A percentile compares a stretch with the other conserved stretches of the same genome.
These are phyloP conservation scores for Talaromyces atroroseus DNA, from an alignment of 2,329 filamentous ascomycete genomes.

Conservation along the genomic window DNA sequence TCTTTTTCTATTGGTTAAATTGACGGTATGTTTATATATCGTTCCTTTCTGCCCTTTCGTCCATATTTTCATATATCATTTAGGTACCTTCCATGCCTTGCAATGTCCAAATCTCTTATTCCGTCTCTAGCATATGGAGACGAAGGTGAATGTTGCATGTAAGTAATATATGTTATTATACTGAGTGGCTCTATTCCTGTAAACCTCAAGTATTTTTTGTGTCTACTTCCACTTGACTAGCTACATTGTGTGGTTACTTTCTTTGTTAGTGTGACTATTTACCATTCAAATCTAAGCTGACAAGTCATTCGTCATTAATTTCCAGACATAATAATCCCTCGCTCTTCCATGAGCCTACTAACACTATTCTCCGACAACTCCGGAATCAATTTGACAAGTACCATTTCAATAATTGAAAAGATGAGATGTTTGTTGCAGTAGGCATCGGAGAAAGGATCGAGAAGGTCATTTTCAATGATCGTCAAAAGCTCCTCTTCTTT, in stretches of 20 bases:
- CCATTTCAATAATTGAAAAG: constrained; percentile 72
- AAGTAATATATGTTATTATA: constrained; percentile 4
- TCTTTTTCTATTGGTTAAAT: not conserved
- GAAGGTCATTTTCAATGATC: constrained; percentile 57
- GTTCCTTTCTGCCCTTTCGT: too few species aligned
- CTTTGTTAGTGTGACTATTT: not conserved
- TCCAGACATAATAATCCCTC: constrained; percentile 41
- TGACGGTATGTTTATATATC: not conserved
- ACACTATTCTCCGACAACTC: constrained; percentile 71
- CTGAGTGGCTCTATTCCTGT: not conserved
- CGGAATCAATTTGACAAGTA: constrained; percentile 77
- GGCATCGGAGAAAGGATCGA: constrained; percentile 70
- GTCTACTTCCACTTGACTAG: not conserved
- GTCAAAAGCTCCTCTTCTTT: constrained; percentile 47
- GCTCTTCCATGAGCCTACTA: constrained; percentile 66
- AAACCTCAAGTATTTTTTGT: not conserved
- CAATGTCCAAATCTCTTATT: not conserved
- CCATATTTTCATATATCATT: not conserved
- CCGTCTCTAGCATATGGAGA: not conserved
- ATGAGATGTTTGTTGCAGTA: constrained; percentile 93
- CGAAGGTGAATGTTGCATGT: not conserved
- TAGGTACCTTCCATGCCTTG: not conserved
- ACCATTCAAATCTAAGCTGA: not conserved
- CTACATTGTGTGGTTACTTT: not conserved
- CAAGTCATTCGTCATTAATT: not conserved